Conservation (phyloP, 2,329 filamentous ascomycete genomes). For the Xylariaceae sp. region DNA sequence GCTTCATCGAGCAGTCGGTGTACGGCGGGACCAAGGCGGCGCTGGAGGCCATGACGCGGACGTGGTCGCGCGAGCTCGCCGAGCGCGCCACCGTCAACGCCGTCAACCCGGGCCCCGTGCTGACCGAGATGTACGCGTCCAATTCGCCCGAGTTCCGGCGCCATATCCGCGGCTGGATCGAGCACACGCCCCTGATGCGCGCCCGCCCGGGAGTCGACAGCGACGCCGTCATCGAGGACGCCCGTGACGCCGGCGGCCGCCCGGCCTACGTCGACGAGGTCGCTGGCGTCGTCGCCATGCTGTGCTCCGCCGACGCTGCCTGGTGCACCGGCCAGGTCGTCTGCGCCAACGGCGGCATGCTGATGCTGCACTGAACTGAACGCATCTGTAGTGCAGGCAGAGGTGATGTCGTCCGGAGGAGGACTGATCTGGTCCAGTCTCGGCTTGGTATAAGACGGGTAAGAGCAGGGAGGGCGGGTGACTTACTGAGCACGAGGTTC, state of each 20-base stretch:
- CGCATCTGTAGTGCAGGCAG: no score
- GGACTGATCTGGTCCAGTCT: no score
- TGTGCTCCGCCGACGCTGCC: conserved; percentile 61
- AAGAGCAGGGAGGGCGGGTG: no score
- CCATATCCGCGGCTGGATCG: conserved; percentile 34
- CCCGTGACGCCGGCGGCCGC: conserved; percentile 46
- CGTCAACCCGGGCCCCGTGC: conserved; percentile 50
- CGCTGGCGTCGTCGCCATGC: conserved; percentile 69
- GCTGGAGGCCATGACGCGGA: conserved; percentile 51
- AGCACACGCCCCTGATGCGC: conserved; percentile 53
- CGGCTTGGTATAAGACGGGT: no score
- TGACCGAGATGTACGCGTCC: conserved; percentile 34
- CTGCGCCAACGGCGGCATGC: conserved; percentile 65
- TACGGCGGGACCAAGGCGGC: conserved; percentile 54
- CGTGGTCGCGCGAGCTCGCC: conserved; percentile 49
- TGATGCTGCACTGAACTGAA: conserved; percentile 11
- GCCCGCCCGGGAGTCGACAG: conserved; percentile 55
- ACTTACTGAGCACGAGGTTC: no score
- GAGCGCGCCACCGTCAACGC: conserved; percentile 48
- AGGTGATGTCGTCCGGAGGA: no score
- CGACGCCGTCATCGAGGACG: conserved; percentile 52
- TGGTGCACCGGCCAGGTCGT: conserved; percentile 78
- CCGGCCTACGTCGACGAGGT: conserved; percentile 63
- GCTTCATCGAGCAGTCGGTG: conserved; percentile 47
- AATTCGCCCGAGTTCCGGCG: conserved; percentile 35